Evolutionary conservation across 2,329 filamentous ascomycete species (phyloP).

Genomic region (Amphichorda felina): DNA sequence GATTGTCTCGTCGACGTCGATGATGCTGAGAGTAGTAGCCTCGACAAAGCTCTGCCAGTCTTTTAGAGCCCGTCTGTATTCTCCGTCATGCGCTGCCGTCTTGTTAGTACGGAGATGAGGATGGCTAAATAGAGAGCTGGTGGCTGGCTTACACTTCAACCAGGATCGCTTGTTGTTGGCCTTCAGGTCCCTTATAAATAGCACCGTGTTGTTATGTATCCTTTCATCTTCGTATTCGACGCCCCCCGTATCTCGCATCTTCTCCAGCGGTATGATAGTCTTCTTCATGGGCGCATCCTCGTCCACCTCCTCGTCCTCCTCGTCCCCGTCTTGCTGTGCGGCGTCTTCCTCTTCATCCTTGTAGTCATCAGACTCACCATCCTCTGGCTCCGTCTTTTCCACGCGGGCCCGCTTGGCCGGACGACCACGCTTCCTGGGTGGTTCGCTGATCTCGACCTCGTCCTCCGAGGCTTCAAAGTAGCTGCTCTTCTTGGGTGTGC

Average conservation of each 20-base stretch:
- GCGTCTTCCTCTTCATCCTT: constrained; percentile 12
- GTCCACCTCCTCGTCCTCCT: constrained; percentile 22
- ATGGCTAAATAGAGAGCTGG: not conserved
- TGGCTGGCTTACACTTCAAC: constrained; percentile 38
- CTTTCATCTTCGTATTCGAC: constrained; percentile 36
- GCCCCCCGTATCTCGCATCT: constrained; percentile 19
- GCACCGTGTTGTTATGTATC: constrained; percentile 44
- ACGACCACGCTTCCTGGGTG: constrained; percentile 12
- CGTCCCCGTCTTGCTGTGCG: constrained; percentile 12
- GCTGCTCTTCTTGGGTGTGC: constrained; percentile 32
- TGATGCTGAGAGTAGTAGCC: constrained; percentile 56
- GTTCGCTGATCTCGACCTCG: constrained; percentile 8
- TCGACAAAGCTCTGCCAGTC: constrained; percentile 77
- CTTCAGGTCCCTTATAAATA: constrained; percentile 46
- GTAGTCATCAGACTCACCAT: constrained; percentile 7
- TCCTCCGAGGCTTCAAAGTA: constrained; percentile 34
- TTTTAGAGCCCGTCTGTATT: constrained; percentile 65
- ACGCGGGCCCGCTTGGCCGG: constrained; percentile 10
- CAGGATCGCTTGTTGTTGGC: constrained; percentile 46
- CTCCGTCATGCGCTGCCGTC: constrained; percentile 57
- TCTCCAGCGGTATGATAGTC: constrained; percentile 21
- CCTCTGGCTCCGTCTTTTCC: constrained; percentile 8
- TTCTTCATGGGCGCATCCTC: constrained; percentile 21
- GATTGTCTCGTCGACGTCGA: constrained; percentile 65
- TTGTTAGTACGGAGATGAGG: not conserved